Evolutionary conservation across 1,139 yeast species (phyloP), one percentile per base, ranked within the genome.

Genomic region (Diutina sp.): DNA sequence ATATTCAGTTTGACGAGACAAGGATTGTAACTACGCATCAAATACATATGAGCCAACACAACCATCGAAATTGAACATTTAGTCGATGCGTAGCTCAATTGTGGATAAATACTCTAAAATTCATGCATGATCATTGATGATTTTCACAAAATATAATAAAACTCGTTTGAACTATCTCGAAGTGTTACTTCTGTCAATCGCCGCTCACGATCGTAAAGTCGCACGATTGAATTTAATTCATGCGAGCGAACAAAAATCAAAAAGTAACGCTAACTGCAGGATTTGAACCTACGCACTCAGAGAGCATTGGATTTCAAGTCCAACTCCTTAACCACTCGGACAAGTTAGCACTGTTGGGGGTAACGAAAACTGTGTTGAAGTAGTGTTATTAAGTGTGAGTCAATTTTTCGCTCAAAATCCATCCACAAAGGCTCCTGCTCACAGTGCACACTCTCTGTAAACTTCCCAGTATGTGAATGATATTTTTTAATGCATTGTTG

Each of bases 271-370:
- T 47, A 47, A 30, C 51, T 47, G 51, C 51, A 47, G 51, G 51
- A 47, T 16, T 47, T 30, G 51, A 47, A 47, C 51, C 51, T 47
- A 28, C 51, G 51, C 51, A 30, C 18, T 28, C 51, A 28, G 16
- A 28, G 51, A 28, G 18, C 51, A 47, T 25, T 25, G 29, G 51
- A 47, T 47, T 47, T 47, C 51, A 47, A 47, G 51, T 47, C 51
- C 29, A 28, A 28, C 51, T 30, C 51, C 51, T 47, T 47, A 47
- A 47, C 51, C 51, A 47, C 51, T 47, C 51, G 51, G 51, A 30
- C 51, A 47, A 47, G 51, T 30, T 47, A 47, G 51, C 51, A 16
- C 25, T 44, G 18, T 16, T 44, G 46, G 16, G 6, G 11, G 25
- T 7, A 11, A 2, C 25, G 8, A n/a, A 44, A 44, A 44, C 28